Base-by-base conservation (phyloP, 73 alveolate species). In the Vitrella brassicaformis region DNA sequence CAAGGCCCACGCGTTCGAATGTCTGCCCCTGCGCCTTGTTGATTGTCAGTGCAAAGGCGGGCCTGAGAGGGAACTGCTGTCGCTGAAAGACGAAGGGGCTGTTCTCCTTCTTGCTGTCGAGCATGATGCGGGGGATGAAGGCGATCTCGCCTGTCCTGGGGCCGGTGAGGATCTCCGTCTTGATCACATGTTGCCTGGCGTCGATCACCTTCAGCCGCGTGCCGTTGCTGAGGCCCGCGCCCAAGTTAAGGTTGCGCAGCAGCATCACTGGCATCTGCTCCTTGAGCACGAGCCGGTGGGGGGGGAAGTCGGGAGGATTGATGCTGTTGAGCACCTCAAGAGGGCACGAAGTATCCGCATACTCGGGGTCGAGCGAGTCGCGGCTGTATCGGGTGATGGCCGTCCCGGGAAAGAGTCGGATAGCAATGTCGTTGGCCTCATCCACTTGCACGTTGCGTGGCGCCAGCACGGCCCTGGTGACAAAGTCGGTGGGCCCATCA, bases 1-100 rank as follows among this genome's bases (percentile, higher is more conserved):
- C 28, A n/a, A 69, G 66, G 30, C 31, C 74, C 30, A 28, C 22
- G 14, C 56, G 27, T 10, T 7, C 29, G 47, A 71, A 27, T 26
- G 47, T 45, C 28, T 71, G 78, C 19, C 78, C 78, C 47, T 71
- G 78, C 0, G 78, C 68, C 29, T 28, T 25, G 31, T 71, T 71
- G 47, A 71, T 46, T 0, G 78, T 71, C 69, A 46, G 28, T 29
- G 70, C 68, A 66, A 66, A 71, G 30, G 70, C 78, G 1, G 47
- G 27, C 25, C 47, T 46, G 9, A 71, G 70, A 1, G 78, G 78
- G 27, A 71, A 71, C 30, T 71, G 78, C 30, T 47, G 28, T 27
- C 78, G 68, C 28, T 19, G 25, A 31, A 71, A 0, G n/a, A 26
- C 27, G 25, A 71, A 31, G 0, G 78, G 70, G 30, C 28, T 1